Evolutionary conservation across 2,329 filamentous ascomycete species (phyloP).

Genomic region (Ophiostoma quercus): DNA sequence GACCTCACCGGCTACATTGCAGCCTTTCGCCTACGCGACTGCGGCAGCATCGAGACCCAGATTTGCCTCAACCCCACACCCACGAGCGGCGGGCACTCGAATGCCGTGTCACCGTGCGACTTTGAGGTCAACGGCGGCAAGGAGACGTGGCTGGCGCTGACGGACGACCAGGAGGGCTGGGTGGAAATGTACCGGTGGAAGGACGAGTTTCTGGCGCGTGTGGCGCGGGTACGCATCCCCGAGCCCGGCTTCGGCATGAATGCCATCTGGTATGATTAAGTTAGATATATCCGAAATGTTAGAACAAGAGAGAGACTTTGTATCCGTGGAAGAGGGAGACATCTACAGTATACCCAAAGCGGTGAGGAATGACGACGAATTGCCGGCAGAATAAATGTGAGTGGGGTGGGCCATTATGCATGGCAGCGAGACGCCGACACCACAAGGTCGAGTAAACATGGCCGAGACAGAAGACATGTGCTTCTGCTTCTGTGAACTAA

Average conservation of each 20-base stretch:
- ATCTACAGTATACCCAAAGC: neutral
- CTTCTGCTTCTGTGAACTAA: neutral
- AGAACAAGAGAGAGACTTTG: neutral
- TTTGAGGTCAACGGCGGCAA: constrained; percentile 65
- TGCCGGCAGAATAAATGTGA: constrained; percentile 16
- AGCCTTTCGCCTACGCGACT: constrained; percentile 65
- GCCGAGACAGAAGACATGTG: neutral
- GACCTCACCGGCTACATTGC: constrained; percentile 76
- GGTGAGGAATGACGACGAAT: constrained; percentile 19
- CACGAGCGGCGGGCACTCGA: constrained; percentile 81
- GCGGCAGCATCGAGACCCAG: constrained; percentile 69
- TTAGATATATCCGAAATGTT: neutral
- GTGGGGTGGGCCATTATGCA: neutral
- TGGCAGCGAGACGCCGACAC: neutral
- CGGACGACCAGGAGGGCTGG: constrained; percentile 82
- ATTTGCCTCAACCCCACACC: constrained; percentile 78
- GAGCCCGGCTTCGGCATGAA: constrained; percentile 96
- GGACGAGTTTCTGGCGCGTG: constrained; percentile 71
- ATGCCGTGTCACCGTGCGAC: constrained; percentile 77
- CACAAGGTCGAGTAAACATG: neutral
- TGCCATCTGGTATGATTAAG: constrained; percentile 81
- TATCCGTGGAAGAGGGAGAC: neutral
- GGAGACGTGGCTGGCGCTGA: constrained; percentile 67
- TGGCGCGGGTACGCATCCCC: constrained; percentile 69
- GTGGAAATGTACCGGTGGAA: constrained; percentile 84